Base-by-base conservation (phyloP, 31 red algal genomes). In the Porphyra umbilicalis region DNA sequence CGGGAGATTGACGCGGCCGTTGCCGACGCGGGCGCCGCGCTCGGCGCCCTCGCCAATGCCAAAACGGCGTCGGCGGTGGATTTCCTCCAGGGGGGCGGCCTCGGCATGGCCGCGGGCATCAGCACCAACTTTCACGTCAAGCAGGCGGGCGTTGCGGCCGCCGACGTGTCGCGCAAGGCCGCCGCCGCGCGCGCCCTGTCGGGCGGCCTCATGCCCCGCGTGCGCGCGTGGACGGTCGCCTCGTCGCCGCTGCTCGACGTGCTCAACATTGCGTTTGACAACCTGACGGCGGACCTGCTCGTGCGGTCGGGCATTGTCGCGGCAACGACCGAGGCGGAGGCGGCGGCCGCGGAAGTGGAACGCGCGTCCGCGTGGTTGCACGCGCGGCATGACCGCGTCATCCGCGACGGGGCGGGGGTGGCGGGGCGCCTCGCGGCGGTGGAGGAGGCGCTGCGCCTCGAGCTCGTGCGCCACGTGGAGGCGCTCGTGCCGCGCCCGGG, bases 21-120 rank as follows among this genome's bases (percentile, higher is more conserved):
- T 29, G 57, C 57, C 57, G 57, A 71, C 57, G 57, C 57, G 25
- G 57, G 25, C 25, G 57, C 57, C 25, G 57, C 57, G 57, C 25
- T 71, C 13, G 57, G 30, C 20, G 57, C 57, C 25, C 57, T 78
- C 30, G 76, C 32, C 76, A 35, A 78, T 35, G 35, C 32, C 9
- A 35, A 78, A 32, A 78, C 76, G 5, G 76, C 35, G 33, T 78
- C 76, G 32, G 76, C 76, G 76, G 76, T 78, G 76, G 76, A 78
- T 32, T 78, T 78, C 14, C 8, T 71, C 25, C 57, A 71, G 25
- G 57, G 57, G 6, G 57, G 57, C 25, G 57, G 57, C 57, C 57
- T 71, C 25, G 57, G 57, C 57, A 71, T 71, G 57, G 57, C 57
- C 20, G 57, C 57, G 25, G 57, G 57, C 25, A 71, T 71, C 57